Evolutionary conservation across 495 filamentous ascomycete genomes (phyloP), one percentile per base, ranked within the genome.

Genomic region (Aspergillus campestris): DNA sequence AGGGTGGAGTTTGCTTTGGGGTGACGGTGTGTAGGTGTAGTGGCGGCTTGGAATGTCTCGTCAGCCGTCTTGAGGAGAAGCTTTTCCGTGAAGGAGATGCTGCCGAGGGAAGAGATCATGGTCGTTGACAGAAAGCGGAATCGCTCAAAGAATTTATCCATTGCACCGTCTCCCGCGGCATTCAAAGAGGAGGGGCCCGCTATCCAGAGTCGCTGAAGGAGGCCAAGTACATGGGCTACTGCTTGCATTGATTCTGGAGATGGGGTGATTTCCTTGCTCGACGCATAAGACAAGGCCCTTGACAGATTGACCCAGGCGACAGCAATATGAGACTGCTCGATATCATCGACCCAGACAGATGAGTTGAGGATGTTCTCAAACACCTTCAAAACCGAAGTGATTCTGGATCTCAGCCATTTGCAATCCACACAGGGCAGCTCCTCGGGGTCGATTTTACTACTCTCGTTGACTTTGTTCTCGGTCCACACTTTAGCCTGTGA

Each of bases 261-360:
- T 9, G 90, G 84, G 52, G 89, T 95, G 44, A 98, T 82, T 58
- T 98, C 92, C 63, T 94, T 92, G 35, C 75, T 82, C 6, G 86
- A 86, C 0, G 92, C 90, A 41, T 82, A 74, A 4, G 82, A 81
- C 29, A 96, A 62, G 6, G 86, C 79, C 9, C 66, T 75, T 11
- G 83, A 74, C 27, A 95, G 77, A 38, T 66, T 72, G 8, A 63
- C 59, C 91, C 92, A 96, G 34, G 91, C 70, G 8, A 61, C 59
- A 31, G 69, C 71, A 24, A 79, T 71, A 27, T 67, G 57, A 2
- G 65, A 70, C 15, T 53, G 51, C 10, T 61, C 56, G 6, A 67
- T 54, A 11, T 76, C 66, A 3, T 71, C 60, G 10, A 70, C 65
- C 63, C 77, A 77, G 13, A 79, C 74, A 0, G 77, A 73, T 28